Evolutionary conservation across 306 rosid genomes (phyloP), one percentile per base, ranked within the genome.

Genomic region (Malus sylvestris): DNA sequence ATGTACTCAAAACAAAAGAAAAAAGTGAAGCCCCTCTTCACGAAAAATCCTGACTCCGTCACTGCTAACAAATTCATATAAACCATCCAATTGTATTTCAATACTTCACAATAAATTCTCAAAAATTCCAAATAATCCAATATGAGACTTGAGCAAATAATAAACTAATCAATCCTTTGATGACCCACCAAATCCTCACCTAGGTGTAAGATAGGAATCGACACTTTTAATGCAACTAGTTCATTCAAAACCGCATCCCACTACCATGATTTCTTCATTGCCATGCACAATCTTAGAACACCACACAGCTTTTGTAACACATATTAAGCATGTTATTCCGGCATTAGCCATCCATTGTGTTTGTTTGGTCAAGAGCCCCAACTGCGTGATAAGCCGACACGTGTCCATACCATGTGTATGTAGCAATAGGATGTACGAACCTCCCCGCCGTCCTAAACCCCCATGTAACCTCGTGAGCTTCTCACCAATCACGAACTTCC

Each of bases 361-460:
- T 1, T 46, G 5, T n/a, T 65, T 51, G 46, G 71, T 75, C 71
- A 46, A 49, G 71, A 71, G 78, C 70, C 81, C 78, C 59, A 80
- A 84, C 59, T 71, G 83, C 84, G 77, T 88, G 91, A 91, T 66
- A 78, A 79, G 83, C 78, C 76, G 60, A 81, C 73, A 78, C 68
- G 84, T 81, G 45, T 64, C 23, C 6, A 44, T 60, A n/a, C 33
- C 53, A 8, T 15, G 20, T 18, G 10, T 15, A 18, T 3, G 9
- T 18, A 53, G 59, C 59, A 53, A 12, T 51, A 19, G 8, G 7
- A 53, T 0, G n/a, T 53, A 53, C 7, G 38, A 25, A 35, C 64
- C 68, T 69, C 38, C 38, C 67, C 76, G 83, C 81, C 88, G 83
- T 68, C 83, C 76, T 63, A 76, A 44, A 55, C 57, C 33, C 33